Conservation (phyloP, 176 grass and related monocot species). For the Tillandsia leiboldiana region DNA sequence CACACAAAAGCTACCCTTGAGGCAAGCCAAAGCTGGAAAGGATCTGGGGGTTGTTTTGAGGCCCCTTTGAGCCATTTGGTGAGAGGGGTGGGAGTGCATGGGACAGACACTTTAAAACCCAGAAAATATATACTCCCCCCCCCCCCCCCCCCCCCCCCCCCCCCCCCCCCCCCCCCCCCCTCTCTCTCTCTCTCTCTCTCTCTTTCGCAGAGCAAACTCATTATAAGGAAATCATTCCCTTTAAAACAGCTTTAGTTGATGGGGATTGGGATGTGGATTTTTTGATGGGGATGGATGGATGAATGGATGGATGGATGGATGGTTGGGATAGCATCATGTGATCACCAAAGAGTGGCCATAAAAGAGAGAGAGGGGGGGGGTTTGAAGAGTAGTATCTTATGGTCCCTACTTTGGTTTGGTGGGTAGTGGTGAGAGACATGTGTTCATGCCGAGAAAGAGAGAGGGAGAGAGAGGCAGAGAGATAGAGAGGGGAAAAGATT, state of each 20-base stretch:
- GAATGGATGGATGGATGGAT: not conserved
- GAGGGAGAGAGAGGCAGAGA: slow-evolving; percentile 8
- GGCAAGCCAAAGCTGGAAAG: not conserved
- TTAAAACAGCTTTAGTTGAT: slow-evolving; percentile 1
- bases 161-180: no score
- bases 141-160: no score
- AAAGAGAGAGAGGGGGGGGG: not conserved
- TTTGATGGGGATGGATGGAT: not conserved
- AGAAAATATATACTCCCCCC: no score
- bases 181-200: no score
- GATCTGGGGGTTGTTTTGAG: not conserved
- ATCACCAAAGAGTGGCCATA: slow-evolving; percentile 3
- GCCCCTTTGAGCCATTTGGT: slow-evolving; percentile 1
- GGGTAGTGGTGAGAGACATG: slow-evolving; percentile 29
- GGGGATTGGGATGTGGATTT: slow-evolving; percentile 2
- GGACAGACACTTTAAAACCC: no score
- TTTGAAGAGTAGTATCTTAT: slow-evolving; percentile 4
- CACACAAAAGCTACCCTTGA: slow-evolving; percentile 5
- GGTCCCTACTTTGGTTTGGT: slow-evolving; percentile 38
- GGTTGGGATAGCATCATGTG: not conserved
- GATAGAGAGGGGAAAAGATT: slow-evolving; percentile 12
- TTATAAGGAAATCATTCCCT: slow-evolving; percentile 4
- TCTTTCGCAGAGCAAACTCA: not conserved
- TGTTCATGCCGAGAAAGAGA: slow-evolving; percentile 8
- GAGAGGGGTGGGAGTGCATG: not conserved